phyloP scores from a whole-genome alignment of 2,329 filamentous ascomycete species.

The Sphaerostilbella broomeana region DNA sequence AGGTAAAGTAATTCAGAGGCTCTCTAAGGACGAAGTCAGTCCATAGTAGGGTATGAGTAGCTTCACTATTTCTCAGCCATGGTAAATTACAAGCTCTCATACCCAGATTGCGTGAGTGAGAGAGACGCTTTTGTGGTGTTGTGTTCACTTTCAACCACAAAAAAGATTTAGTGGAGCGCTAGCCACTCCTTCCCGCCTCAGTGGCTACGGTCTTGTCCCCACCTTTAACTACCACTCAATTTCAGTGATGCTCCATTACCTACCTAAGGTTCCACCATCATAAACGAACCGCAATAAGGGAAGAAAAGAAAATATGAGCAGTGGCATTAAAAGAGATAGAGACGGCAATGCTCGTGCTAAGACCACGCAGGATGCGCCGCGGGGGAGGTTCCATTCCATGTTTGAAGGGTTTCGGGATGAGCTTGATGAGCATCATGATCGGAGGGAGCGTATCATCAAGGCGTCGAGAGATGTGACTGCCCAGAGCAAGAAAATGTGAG shows the following conservation, averaged over 20 bases:
- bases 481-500: slow-evolving; percentile 92
- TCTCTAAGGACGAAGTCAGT: too few species aligned
- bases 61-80: too few species aligned
- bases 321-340: slow-evolving; percentile 47
- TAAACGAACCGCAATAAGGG: too few species aligned
- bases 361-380: slow-evolving; percentile 28
- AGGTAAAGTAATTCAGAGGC: too few species aligned
- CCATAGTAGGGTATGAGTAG: too few species aligned
- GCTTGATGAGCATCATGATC: slow-evolving; percentile 90
- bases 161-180: background rate
- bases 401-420: slow-evolving; percentile 83
- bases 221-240: slow-evolving; percentile 3
- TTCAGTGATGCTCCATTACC: too few species aligned
- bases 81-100: too few species aligned
- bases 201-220: slow-evolving; percentile 6
- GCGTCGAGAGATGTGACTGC: slow-evolving; percentile 88
- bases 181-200: background rate
- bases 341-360: slow-evolving; percentile 43
- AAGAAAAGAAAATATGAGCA: slow-evolving; percentile 23
- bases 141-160: too few species aligned
- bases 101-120: too few species aligned
- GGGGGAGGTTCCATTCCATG: slow-evolving; percentile 57
- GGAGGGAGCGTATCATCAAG: slow-evolving; percentile 84
- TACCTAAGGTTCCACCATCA: too few species aligned
- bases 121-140: too few species aligned